These are phyloP conservation scores for Cladosporium phlei DNA, from an alignment of 2,329 filamentous ascomycete species.

Conservation along the genomic window DNA sequence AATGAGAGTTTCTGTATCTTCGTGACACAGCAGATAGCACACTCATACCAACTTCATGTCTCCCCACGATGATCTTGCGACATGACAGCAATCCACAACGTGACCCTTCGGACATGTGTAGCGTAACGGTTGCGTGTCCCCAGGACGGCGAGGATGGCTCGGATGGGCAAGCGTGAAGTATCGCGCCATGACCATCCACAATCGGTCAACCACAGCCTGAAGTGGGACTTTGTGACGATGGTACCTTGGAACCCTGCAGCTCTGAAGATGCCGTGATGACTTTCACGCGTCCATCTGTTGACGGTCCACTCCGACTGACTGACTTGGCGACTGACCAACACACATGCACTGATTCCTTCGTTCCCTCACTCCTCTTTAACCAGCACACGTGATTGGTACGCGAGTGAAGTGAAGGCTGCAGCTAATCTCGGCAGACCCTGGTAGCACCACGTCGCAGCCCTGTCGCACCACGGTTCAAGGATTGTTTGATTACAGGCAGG, in stretches of 20 bases:
- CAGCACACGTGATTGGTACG: conserved; percentile 1
- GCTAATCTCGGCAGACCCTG: conserved; percentile 9
- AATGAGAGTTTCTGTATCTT: too few species aligned
- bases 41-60: too few species aligned
- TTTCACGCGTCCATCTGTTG: background rate
- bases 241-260: conserved; percentile 2
- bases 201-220: too few species aligned
- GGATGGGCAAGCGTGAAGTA: too few species aligned
- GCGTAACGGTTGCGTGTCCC: too few species aligned
- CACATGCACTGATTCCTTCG: background rate
- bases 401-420: conserved; percentile 1
- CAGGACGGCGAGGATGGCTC: too few species aligned
- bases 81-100: too few species aligned
- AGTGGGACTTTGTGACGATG: conserved; percentile 4
- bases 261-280: conserved; percentile 4
- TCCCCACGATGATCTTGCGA: too few species aligned
- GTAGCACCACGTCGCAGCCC: conserved; percentile 11
- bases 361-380: background rate
- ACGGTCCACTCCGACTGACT: background rate
- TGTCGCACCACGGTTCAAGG: conserved; percentile 7
- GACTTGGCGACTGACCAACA: background rate
- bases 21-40: too few species aligned
- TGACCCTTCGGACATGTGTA: too few species aligned
- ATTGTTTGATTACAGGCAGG: conserved; percentile 5
- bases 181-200: too few species aligned